Conservation (phyloP, 345 rosid species). For the Arabidopsis suecica region DNA sequence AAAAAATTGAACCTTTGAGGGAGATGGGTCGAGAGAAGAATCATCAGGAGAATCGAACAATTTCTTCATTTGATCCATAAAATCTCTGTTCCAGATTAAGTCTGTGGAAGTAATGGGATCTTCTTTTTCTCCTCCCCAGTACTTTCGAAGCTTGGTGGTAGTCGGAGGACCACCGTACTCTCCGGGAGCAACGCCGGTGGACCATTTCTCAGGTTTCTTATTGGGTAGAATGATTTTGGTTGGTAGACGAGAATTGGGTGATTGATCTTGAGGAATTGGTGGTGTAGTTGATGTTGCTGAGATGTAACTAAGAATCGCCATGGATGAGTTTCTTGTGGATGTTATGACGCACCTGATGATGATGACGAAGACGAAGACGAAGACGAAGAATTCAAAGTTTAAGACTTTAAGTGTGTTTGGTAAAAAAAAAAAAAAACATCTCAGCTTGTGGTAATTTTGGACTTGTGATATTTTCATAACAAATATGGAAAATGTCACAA, state of each 20-base stretch:
- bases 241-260: conserved; percentile 50
- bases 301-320: conserved; percentile 66
- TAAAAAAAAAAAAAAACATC: not conserved
- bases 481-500: too few species aligned
- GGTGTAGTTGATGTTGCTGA: conserved; percentile 61
- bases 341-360: conserved; percentile 7
- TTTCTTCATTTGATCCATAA: conserved; percentile 75
- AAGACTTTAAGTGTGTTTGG: too few species aligned
- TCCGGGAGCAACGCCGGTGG: conserved; percentile 91
- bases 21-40: conserved; percentile 43
- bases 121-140: conserved; percentile 85
- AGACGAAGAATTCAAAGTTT: not conserved
- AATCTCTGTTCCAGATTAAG: conserved; percentile 92
- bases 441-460: not conserved
- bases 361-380: not conserved
- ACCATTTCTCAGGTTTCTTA: conserved; percentile 87
- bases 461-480: not conserved
- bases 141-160: conserved; percentile 73
- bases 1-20: conserved; percentile 55
- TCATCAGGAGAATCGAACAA: conserved; percentile 57
- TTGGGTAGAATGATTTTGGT: conserved; percentile 81
- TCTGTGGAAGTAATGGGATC: conserved; percentile 91
- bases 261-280: conserved; percentile 59
- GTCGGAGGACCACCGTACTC: conserved; percentile 93
- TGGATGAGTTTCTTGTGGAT: conserved; percentile 48